Evolutionary conservation across 306 rosid species (phyloP), one percentile per base, ranked within the genome.

Genomic region (Boehmeria nivea): DNA sequence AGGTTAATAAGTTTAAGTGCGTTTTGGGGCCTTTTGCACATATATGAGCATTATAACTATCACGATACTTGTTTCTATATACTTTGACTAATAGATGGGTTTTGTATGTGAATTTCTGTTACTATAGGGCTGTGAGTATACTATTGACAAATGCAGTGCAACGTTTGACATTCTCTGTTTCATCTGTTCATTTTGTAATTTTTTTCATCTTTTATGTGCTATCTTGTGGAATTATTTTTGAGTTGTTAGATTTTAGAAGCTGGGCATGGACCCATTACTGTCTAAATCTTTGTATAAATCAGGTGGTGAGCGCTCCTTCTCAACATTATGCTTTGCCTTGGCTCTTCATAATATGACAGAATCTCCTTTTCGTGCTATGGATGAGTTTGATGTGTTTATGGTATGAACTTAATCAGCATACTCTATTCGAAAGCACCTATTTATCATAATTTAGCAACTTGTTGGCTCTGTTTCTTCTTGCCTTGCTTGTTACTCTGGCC

Each of bases 251-350:
- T 22, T 48, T 12, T 48, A 48, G 12, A n/a, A n/a, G n/a, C n/a
- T n/a, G n/a, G n/a, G n/a, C n/a, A n/a, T n/a, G n/a, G n/a, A 48
- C 33, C 5, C 0, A 31, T 19, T 16, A 21, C 25, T 33, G 12
- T 65, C 14, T 18, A 33, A 44, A 3, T 44, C 19, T 15, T 14
- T 12, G 22, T 60, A 23, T 54, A 51, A 18, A 65, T 60, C 69
- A 90, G 98, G 98, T 39, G 98, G 98, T 15, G 98, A 91, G 62
- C 91, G 98, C 47, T 90, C 98, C 6, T 87, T 87, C 63, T 90
- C 98, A 61, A 90, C 98, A 24, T 72, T 90, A 73, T 90, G 98
- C 79, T 90, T 90, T 65, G 62, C 94, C 4, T 72, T 90, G 59
- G 94, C 98, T 28, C 94, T 90, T 61, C 98, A 90, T 73, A 88